These are phyloP conservation scores for Cercospora janseana DNA, from an alignment of 2,329 filamentous ascomycete genomes.

Conservation along the genomic window DNA sequence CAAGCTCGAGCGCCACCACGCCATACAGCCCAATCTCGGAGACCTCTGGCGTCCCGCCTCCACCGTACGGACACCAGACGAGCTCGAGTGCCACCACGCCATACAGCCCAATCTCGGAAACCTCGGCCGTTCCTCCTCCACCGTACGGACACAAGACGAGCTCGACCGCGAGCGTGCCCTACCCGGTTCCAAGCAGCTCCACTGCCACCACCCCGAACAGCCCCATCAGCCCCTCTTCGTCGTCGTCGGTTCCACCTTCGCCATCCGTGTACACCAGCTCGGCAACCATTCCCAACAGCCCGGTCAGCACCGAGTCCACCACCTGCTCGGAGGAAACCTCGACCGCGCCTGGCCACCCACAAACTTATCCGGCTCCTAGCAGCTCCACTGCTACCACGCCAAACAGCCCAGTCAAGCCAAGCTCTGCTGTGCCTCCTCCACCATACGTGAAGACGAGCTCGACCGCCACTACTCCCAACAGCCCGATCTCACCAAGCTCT, in stretches of 20 bases:
- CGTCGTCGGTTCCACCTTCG: not conserved
- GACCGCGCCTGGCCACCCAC: not conserved
- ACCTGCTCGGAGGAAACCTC: conserved; percentile 1
- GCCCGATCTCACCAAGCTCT: not conserved
- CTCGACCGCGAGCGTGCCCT: too few species aligned
- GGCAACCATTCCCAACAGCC: too few species aligned
- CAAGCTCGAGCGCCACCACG: too few species aligned
- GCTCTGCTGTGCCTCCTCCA: not conserved
- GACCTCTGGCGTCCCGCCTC: not conserved
- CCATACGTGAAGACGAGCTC: not conserved
- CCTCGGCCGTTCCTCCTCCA: too few species aligned
- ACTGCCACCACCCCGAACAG: not conserved
- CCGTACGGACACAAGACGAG: too few species aligned
- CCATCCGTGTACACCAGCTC: not conserved
- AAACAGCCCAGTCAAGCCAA: conserved; percentile 6
- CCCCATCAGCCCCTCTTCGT: not conserved
- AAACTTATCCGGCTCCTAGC: not conserved
- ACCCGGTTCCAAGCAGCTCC: too few species aligned
- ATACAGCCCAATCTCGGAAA: too few species aligned
- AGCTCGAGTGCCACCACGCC: not conserved
- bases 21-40: not conserved
- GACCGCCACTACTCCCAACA: not conserved
- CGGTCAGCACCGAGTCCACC: not conserved
- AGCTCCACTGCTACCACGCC: not conserved
- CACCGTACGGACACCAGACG: too few species aligned